Evolutionary conservation across 768 basidiomycete genomes (phyloP), one percentile per base, ranked within the genome.

Genomic region (Podaxis mareebaensis): DNA sequence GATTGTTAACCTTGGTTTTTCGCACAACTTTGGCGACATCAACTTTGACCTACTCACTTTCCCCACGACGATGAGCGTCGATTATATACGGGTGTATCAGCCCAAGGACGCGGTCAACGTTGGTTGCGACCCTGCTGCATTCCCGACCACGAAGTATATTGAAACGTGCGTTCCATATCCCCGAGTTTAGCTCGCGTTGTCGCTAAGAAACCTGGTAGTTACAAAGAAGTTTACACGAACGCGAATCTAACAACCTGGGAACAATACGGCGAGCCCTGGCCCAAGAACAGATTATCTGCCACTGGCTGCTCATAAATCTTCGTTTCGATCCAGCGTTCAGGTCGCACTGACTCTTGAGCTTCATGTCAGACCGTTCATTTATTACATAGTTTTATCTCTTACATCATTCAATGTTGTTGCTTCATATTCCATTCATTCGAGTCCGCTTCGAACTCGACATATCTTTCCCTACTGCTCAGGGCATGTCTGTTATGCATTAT

Each of bases 71-170:
- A 87, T 94, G 89, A 73, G 75, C 58, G 74, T 95, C 51, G 93
- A 95, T 71, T 95, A 86, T 60, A 84, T 95, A 53, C 83, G 93
- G 7, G 87, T 96, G 1, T 89, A 88, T 68, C 87, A 87, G 65
- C 76, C 75, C 11, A 75, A 77, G 56, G 75, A 79, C 59, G 61
- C 71, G 48, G 72, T 78, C 40, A 86, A 85, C 64, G 75, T 85
- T 59, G 86, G 87, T 1, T 89, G 88, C 66, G 88, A 92, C 69
- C 91, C 93, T 4, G 66, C 69, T 2, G 80, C 82, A 17, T 85
- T 81, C 71, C 93, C 94, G 0, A 96, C 94, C 0, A 71, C 77
- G 12, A 73, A 79, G 1, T 95, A 95, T 70, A 96, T 95, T 67
- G 71, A 86, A 26, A 76, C 81, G 85, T 89, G 72, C 15, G 74